Evolutionary conservation across 202 grass and related monocot species (phyloP).

Genomic region (Bolboschoenoplectus hybrid): DNA sequence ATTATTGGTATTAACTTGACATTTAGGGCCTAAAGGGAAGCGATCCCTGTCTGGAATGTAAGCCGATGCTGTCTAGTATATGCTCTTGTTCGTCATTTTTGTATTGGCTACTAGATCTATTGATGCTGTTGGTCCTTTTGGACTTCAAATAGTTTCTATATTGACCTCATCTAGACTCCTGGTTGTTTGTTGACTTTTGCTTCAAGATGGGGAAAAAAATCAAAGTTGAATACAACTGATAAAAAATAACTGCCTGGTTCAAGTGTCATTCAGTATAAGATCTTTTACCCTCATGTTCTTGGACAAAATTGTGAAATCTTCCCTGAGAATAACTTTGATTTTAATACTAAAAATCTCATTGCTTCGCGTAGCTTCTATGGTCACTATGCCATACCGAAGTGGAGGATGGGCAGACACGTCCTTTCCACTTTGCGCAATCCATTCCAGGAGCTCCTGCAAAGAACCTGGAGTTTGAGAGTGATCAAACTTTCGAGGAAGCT

Average conservation of each 20-base stretch:
- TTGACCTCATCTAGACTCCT: not conserved
- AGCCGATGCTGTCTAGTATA: not conserved
- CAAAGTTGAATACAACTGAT: not conserved
- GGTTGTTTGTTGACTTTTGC: not conserved
- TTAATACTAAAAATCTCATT: not conserved
- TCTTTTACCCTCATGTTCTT: not conserved
- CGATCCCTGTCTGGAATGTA: not conserved
- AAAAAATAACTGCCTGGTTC: not conserved
- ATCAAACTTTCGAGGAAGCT: conserved; percentile 70
- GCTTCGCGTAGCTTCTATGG: conserved; percentile 67
- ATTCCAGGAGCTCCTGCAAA: conserved; percentile 63
- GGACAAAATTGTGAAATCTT: not conserved
- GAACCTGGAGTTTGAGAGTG: conserved; percentile 55
- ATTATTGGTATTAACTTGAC: not conserved
- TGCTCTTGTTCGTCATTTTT: not conserved
- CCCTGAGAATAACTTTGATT: not conserved
- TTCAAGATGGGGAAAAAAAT: not conserved
- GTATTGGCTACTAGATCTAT: not conserved
- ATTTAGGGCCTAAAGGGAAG: not conserved
- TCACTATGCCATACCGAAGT: conserved; percentile 67
- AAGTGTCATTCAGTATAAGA: not conserved
- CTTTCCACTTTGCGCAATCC: conserved; percentile 72
- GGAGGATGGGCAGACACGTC: conserved; percentile 52
- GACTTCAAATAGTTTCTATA: not conserved
- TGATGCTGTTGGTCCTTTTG: not conserved